Percentiles rank a stretch among this genome's conserved stretches.
Evolutionary conservation across 2,329 filamentous ascomycete genomes (phyloP).

Genomic region (Byssothecium circinans): DNA sequence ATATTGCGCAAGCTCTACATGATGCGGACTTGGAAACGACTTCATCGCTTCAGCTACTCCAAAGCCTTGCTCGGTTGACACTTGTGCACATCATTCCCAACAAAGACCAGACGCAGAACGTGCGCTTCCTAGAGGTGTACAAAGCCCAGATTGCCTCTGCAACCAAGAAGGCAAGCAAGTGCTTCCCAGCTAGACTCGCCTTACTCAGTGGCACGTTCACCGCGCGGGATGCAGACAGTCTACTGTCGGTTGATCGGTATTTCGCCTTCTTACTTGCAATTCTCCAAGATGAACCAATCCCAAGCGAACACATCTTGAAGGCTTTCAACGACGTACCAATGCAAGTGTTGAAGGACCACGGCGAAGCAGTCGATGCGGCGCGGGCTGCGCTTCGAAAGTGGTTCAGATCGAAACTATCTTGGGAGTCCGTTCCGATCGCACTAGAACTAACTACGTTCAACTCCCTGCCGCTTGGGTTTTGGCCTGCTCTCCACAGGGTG

Average conservation of each 20-base stretch:
- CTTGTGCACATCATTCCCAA: slow-evolving; percentile 37
- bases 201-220: slow-evolving; percentile 29
- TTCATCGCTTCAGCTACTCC: slow-evolving; percentile 23
- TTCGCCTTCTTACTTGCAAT: slow-evolving; percentile 24
- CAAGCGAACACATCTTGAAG: slow-evolving; percentile 24
- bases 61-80: slow-evolving; percentile 27
- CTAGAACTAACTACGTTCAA: neutral
- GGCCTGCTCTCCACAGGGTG: slow-evolving; percentile 17
- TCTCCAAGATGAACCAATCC: slow-evolving; percentile 14
- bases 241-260: slow-evolving; percentile 28
- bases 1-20: slow-evolving; percentile 31
- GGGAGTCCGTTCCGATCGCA: neutral
- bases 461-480: slow-evolving; percentile 1
- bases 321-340: slow-evolving; percentile 32
- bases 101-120: slow-evolving; percentile 38
- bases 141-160: slow-evolving; percentile 21
- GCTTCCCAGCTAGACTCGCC: slow-evolving; percentile 25
- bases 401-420: slow-evolving; percentile 11
- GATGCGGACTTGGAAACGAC: slow-evolving; percentile 13
- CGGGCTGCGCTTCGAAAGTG: slow-evolving; percentile 24
- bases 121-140: slow-evolving; percentile 33
- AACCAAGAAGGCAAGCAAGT: slow-evolving; percentile 22
- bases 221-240: slow-evolving; percentile 19
- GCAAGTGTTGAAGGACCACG: slow-evolving; percentile 17
- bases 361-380: slow-evolving; percentile 16